Base-by-base conservation (phyloP, 305 asterid genomes). In the Fraxinus paxiana region DNA sequence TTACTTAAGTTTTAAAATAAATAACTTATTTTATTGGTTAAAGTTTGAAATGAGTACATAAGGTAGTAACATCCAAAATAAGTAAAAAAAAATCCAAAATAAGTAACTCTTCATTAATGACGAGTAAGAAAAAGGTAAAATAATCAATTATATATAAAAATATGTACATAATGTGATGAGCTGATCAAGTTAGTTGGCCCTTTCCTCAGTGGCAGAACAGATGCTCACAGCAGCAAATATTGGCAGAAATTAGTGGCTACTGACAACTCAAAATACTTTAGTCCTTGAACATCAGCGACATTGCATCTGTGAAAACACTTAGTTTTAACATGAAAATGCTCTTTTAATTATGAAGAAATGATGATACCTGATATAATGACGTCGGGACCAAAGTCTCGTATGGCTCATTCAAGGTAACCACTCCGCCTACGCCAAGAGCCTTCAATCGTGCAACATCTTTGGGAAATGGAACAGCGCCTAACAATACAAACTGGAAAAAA, bases 301-400 rank as follows among this genome's bases (percentile, higher is more conserved):
- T 63, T 63, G 71, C 71, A 22, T 63, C 9, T 24, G 33, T 24
- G 33, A 63, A 10, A 63, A 63, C 31, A 24, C 24, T 61, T 22
- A 61, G 33, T 20, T 18, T 59, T 59, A 59, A 20, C 15, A 18
- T 31, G 31, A 61, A 61, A 61, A 9, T 22, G 33, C 0, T 22
- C 26, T 20, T 31, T 22, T 61, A 61, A 20, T 22, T 22, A 61
- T 22, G 71, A 83, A 28, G 31, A 80, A 67, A 77, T 31, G 48
- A 24, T 76, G 89, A 87, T 85, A 95, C 98, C 61, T 78, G 89
- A 82, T 95, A 95, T 28, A 91, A 83, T 34, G 97, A 87, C 13
- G 94, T 88, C 4, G 97, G 88, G 77, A 95, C 98, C 86, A 95
- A 86, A 70, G 98, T 93, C 85, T 95, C 98, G 3, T 92, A 95